Base-by-base conservation (phyloP, 306 rosid species). In the Ceratonia siliqua region DNA sequence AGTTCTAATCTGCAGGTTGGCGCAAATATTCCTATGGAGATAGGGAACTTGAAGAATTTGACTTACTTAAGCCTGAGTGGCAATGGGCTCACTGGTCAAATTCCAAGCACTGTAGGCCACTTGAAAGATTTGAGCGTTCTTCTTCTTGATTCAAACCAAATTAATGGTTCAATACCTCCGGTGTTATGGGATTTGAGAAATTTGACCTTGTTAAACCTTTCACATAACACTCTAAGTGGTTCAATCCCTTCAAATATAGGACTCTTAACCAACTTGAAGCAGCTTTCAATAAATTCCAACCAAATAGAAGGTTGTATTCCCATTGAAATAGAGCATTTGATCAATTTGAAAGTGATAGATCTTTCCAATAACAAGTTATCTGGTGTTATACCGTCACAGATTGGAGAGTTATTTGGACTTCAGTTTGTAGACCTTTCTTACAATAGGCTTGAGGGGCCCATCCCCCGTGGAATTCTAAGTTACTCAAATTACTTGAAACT, bases 401-500 rank as follows among this genome's bases (percentile, higher is more conserved):
- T 72, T 12, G 35, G 41, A 20, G 0, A 41, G 18, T 72, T 81
- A 5, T 14, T 8, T 8, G 13, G 20, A 13, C 77, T 70, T 9
- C 1, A 2, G 20, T 22, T 8, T 22, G n/a, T 54, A 32, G 68
- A 71, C 43, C 57, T 78, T 62, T 71, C 81, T 39, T 15, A 76
- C 58, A 76, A 76, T 9, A 22, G 9, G 25, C 74, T 76, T 3
- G 36, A 64, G 66, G 81, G 81, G 2, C 39, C 62, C 14, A 68
- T 76, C 3, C 69, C 75, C 20, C 0, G 6, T 43, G 69, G 15
- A 30, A 58, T 55, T 28, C 18, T 46, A 15, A 14, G 15, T 11
- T 33, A 38, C 13, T 50, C 18, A 14, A 4, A 10, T 22, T n/a
- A 20, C 6, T 0, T 72, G 10, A 8, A 65, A 6, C 58, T 82